Evolutionary conservation across 1,284 basidiomycete species (phyloP).

Genomic region (Ustilago tritici): DNA sequence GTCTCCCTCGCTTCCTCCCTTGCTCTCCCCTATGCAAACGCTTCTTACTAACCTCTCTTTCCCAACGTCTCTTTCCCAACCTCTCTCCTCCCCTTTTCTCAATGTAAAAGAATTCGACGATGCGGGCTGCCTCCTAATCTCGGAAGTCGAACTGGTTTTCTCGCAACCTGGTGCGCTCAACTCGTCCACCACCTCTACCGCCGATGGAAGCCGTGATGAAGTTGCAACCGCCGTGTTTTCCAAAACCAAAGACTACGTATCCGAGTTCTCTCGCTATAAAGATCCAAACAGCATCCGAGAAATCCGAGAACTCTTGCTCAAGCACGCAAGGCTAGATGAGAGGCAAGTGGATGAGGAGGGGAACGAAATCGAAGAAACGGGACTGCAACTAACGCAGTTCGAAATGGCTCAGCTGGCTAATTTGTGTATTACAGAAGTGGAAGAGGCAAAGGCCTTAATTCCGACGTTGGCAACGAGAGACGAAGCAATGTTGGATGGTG

Average conservation of each 20-base stretch:
- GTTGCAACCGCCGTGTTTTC: slow-evolving; percentile 80
- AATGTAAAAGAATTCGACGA: slow-evolving; percentile 80
- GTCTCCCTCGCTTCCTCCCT: neutral
- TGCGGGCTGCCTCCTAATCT: slow-evolving; percentile 87
- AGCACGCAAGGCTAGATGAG: slow-evolving; percentile 49
- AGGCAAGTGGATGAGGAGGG: slow-evolving; percentile 45
- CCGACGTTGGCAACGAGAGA: slow-evolving; percentile 89
- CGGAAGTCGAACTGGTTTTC: slow-evolving; percentile 88
- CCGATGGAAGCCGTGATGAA: neutral
- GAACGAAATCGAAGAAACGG: slow-evolving; percentile 72
- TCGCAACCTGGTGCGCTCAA: slow-evolving; percentile 77
- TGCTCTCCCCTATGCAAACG: too few relatives aligned
- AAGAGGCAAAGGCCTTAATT: slow-evolving; percentile 90
- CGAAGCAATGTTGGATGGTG: slow-evolving; percentile 82
- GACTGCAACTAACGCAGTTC: slow-evolving; percentile 83
- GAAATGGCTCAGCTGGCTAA: slow-evolving; percentile 93
- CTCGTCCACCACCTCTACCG: neutral
- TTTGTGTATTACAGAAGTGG: slow-evolving; percentile 84
- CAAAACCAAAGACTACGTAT: slow-evolving; percentile 91
- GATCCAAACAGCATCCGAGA: slow-evolving; percentile 86
- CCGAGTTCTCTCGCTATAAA: slow-evolving; percentile 88
- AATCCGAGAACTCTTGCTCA: slow-evolving; percentile 76
- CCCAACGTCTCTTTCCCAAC: neutral
- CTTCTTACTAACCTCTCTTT: neutral
- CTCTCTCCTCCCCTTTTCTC: neutral